Base-by-base conservation (phyloP, 345 rosid genomes). In the Kandelia obovata region DNA sequence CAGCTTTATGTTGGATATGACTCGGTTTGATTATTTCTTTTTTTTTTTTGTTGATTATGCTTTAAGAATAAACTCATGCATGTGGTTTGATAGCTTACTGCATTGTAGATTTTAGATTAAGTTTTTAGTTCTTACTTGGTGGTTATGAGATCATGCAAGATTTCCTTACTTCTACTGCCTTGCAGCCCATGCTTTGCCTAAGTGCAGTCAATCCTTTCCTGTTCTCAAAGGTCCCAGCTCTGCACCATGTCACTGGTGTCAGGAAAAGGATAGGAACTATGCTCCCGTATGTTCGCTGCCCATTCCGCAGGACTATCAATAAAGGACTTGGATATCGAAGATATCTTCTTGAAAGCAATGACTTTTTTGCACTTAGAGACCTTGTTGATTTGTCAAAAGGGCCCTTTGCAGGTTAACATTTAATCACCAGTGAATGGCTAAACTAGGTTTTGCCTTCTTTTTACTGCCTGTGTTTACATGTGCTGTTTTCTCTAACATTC, bases 321-420 rank as follows among this genome's bases (percentile, higher is more conserved):
- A 85, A 69, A 75, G 99, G 94, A 70, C 89, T 96, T 69, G 91
- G 92, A 20, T 80, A 82, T 81, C 92, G 98, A 77, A 88, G 91
- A 85, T 89, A 96, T 84, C 91, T 96, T 75, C 87, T 96, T 20
- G 97, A 96, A 84, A 75, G 87, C 92, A 86, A 85, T 65, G 97
- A 92, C 62, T 96, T 96, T 81, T 92, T 96, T 74, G 86, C 96
- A 26, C 85, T 89, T 61, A 90, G 84, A 79, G 98, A 95, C 77
- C 94, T 96, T 58, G 82, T 90, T 59, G 98, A 96, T 89, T 97
- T 95, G 69, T 95, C 99, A 26, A 95, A 86, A 83, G 98, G 99
- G 68, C 88, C 97, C 64, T 95, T 92, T 82, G 89, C 99, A 88
- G 97, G 99, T 93, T 65, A 70, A 61, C 70, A 62, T 80, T 66